phyloP scores from a whole-genome alignment of 352 stramenopile genomes.

The Lagenidium giganteum region DNA sequence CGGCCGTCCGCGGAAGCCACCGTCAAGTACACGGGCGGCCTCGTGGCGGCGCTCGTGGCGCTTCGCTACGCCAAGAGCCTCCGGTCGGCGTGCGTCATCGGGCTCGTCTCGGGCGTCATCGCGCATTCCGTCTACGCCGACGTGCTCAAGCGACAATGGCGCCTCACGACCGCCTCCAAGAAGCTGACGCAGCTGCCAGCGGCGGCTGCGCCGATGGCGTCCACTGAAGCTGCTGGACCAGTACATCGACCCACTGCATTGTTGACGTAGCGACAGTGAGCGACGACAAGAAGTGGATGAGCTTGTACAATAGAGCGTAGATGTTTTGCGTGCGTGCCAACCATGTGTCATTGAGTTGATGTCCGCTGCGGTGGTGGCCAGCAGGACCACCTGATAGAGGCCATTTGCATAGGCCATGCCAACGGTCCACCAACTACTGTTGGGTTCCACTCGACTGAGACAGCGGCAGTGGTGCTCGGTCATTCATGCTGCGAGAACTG shows the following conservation, averaged over 20 bases:
- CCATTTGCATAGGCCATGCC: no score
- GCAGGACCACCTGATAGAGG: no score
- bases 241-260: no score
- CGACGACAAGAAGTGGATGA: constrained; percentile 4
- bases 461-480: no score
- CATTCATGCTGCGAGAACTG: no score
- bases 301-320: no score
- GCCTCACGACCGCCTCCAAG: constrained; percentile 11
- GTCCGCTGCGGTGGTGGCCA: no score
- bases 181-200: constrained; percentile 9
- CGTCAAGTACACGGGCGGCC: constrained; percentile 53
- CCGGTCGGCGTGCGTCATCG: constrained; percentile 49
- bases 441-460: no score
- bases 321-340: no score
- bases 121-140: constrained; percentile 70
- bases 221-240: background rate
- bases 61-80: constrained; percentile 59
- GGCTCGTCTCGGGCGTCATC: constrained; percentile 58
- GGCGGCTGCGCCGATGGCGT: constrained; percentile 1
- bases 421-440: no score
- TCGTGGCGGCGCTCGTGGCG: constrained; percentile 51
- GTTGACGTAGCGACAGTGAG: background rate
- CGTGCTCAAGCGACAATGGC: constrained; percentile 51
- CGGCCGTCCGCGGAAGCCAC: constrained; percentile 37
- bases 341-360: no score